These are phyloP conservation scores for Zygnema circumcarinatum DNA, from an alignment of 139 green algal species.

Conservation along the genomic window DNA sequence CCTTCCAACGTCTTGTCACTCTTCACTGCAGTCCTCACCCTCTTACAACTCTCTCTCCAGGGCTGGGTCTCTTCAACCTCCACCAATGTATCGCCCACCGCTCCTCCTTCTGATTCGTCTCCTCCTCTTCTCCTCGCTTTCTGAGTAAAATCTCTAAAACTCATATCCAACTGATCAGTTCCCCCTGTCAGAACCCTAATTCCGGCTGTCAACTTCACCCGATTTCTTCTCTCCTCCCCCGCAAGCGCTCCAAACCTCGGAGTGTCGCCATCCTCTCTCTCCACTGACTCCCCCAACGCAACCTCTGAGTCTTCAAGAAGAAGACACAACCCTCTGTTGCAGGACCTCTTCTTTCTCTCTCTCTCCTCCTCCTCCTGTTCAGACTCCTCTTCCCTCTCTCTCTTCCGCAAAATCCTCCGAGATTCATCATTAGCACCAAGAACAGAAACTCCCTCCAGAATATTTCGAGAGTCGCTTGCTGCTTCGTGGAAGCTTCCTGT, in stretches of 20 bases:
- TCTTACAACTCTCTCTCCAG: too few species aligned
- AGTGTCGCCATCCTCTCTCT: conserved; percentile 4
- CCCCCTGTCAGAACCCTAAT: neutral
- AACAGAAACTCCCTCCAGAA: too few species aligned
- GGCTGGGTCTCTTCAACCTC: too few species aligned
- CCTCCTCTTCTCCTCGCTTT: neutral
- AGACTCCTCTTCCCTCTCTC: neutral
- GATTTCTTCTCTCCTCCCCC: conserved; percentile 2
- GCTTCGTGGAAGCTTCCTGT: too few species aligned
- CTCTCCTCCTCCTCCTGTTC: neutral
- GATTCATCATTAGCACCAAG: too few species aligned
- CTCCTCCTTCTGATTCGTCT: neutral
- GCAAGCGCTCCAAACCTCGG: neutral
- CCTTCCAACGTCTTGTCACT: too few species aligned
- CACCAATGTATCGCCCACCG: neutral
- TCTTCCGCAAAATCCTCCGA: too few species aligned
- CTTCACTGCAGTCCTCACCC: too few species aligned
- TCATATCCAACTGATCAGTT: neutral
- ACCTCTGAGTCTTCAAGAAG: neutral
- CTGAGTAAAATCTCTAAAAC: neutral
- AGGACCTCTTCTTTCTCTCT: neutral
- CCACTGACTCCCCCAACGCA: neutral
- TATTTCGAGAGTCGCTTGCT: too few species aligned
- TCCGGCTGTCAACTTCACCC: neutral
- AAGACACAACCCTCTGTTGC: neutral